phyloP scores from a whole-genome alignment of 441 rosid species.

The Adansonia grandidieri region DNA sequence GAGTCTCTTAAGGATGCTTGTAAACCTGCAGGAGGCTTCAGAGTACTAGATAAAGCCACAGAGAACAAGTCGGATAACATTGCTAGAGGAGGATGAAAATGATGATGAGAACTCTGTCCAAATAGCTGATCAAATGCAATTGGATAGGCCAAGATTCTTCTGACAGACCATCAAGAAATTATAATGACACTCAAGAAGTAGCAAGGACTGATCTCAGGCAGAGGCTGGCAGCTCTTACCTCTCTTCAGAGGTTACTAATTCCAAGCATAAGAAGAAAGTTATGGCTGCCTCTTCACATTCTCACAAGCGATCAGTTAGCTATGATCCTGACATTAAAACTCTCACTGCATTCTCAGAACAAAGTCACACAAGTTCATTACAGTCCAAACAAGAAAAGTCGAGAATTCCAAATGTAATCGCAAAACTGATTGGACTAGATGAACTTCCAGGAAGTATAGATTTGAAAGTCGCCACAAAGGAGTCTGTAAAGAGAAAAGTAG shows the following conservation, averaged over 20 bases:
- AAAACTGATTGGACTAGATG: conserved; percentile 85
- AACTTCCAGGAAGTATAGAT: conserved; percentile 57
- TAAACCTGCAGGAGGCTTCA: conserved; percentile 75
- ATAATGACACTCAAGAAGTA: conserved; percentile 43
- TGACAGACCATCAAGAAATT: conserved; percentile 46
- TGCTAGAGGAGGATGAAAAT: conserved; percentile 69
- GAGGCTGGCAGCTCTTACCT: conserved; percentile 53
- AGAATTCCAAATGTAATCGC: conserved; percentile 87
- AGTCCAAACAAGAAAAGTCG: conserved; percentile 53
- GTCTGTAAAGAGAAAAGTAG: conserved; percentile 39
- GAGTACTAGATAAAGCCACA: conserved; percentile 52
- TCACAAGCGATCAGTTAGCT: conserved; percentile 47
- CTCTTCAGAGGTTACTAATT: conserved; percentile 38
- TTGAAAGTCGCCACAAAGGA: conserved; percentile 36
- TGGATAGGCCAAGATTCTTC: conserved; percentile 56
- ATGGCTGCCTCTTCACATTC: conserved; percentile 38
- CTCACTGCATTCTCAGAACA: conserved; percentile 38
- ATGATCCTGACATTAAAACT: conserved; percentile 28
- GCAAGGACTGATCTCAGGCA: conserved; percentile 51
- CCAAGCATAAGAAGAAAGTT: conserved; percentile 34
- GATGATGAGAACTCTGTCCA: conserved; percentile 36
- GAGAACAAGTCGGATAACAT: conserved; percentile 59
- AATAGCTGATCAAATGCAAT: conserved; percentile 43
- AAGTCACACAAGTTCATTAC: conserved; percentile 39
- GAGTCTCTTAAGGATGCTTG: conserved; percentile 74